Evolutionary conservation across 805 yeast species (phyloP), one percentile per base, ranked within the genome.

Genomic region (Cyberlindnera japonica): DNA sequence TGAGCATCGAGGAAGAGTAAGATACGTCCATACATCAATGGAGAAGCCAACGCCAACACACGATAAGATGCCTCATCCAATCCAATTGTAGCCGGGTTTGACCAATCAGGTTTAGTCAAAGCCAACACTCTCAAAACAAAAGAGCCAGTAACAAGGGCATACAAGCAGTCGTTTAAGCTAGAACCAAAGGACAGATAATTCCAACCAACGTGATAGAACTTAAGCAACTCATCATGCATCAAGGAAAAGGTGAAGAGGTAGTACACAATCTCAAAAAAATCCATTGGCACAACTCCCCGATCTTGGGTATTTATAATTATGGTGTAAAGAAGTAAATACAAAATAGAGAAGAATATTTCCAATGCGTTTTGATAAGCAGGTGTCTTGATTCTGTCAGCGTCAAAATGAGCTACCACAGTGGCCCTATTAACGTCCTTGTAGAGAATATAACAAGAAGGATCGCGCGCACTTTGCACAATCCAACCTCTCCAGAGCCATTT

Each of bases 401-500:
- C 79, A 51, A 85, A 86, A 61, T 88, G 96, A 3, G 73, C 61
- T 38, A 62, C 48, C 43, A 84, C 65, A 12, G 70, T 65, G 5
- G 78, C 65, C 18, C 79, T 76, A 1, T 78, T 69, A 12, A 80
- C 74, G 1, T 78, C 79, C 45, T 71, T 74, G 59, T 82, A 86
- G 41, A 81, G 55, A 19, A 77, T 80, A 52, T 83, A 88, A 13
- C 79, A 77, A 18, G 75, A 71, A 6, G 93, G 86, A 55, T 86
- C 87, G 12, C 59, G 61, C 11, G 79, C 75, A 17, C 83, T 75
- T 62, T 87, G 95, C 37, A 84, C 72, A 47, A 88, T 84, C 95
- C 95, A 86, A 21, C 96, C 96, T 41, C 90, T 68, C 96, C 96
- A 88, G 35, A 88, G 62, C 95, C 95, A 88, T 50, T 81, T 79